phyloP scores from a whole-genome alignment of 2,329 filamentous ascomycete genomes.

The Remersonia thermophila region DNA sequence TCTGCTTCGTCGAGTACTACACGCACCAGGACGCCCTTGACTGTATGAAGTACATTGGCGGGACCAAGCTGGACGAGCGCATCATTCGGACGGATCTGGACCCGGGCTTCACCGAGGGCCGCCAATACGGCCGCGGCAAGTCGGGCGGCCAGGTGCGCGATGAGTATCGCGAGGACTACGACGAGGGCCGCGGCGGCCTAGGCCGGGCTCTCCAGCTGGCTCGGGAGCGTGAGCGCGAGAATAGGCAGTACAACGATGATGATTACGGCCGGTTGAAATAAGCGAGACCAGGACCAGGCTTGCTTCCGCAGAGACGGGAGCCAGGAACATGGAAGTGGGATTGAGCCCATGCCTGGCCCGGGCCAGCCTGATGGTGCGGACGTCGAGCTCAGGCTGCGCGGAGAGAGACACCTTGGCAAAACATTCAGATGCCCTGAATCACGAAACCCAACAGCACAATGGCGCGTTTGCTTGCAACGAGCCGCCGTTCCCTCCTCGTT shows the following conservation, averaged over 20 bases:
- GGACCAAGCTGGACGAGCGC: conserved; percentile 94
- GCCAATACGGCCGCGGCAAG: conserved; percentile 91
- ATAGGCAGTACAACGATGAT: conserved; percentile 11
- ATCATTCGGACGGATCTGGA: conserved; percentile 93
- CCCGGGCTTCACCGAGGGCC: conserved; percentile 87
- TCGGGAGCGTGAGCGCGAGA: conserved; percentile 20
- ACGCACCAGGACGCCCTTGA: conserved; percentile 94
- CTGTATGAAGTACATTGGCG: conserved; percentile 96
- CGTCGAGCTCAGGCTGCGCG: no score
- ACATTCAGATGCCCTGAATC: no score
- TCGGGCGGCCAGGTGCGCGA: conserved; percentile 94
- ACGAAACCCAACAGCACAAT: no score
- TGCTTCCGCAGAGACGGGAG: no score
- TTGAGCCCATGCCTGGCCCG: no score
- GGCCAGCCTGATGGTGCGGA: no score
- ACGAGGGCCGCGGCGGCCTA: conserved; percentile 83
- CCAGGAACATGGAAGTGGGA: no score
- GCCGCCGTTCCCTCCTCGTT: no score
- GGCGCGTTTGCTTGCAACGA: no score
- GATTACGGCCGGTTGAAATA: conserved; percentile 16
- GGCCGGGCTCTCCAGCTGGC: conserved; percentile 60
- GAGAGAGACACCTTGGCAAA: no score
- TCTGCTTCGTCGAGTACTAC: conserved; percentile 99
- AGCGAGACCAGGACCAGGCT: not conserved
- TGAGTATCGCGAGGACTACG: conserved; percentile 94